These are phyloP conservation scores for Seiridium cupressi DNA, from an alignment of 2,329 filamentous ascomycete species.

Conservation along the genomic window DNA sequence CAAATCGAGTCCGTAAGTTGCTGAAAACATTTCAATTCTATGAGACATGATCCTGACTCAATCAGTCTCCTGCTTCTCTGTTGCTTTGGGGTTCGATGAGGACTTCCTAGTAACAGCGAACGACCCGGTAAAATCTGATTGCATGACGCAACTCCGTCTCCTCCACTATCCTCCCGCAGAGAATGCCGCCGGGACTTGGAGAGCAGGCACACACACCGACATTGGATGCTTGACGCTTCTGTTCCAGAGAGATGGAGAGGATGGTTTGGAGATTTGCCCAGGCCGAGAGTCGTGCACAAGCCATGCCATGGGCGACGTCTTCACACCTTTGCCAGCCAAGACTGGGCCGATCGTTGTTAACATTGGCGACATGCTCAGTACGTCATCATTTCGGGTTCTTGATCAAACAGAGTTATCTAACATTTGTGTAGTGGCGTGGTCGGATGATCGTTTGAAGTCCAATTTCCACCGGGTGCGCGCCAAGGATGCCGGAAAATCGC, in stretches of 20 bases:
- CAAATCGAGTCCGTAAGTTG: not conserved
- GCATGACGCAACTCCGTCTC: not conserved
- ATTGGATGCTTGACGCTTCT: not conserved
- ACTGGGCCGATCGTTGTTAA: not conserved
- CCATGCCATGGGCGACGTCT: not conserved
- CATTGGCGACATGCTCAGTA: slow-evolving; percentile 1
- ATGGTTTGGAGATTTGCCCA: not conserved
- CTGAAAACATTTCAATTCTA: no score
- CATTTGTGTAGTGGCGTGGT: not conserved
- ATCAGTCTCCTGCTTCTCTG: not conserved
- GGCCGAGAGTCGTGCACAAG: not conserved
- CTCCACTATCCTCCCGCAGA: not conserved
- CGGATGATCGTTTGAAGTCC: not conserved
- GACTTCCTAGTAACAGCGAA: not conserved
- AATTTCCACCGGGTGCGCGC: slow-evolving; percentile 2
- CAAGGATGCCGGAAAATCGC: not conserved
- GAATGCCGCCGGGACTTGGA: not conserved
- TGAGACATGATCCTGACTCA: not conserved
- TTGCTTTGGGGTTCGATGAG: not conserved
- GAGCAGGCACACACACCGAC: not conserved
- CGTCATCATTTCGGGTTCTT: no score
- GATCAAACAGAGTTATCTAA: not conserved
- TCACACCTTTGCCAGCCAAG: not conserved
- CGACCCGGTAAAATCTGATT: not conserved
- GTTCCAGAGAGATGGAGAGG: slow-evolving; percentile 1